Evolutionary conservation across 495 filamentous ascomycete genomes (phyloP), one percentile per base, ranked within the genome.

Genomic region (Podospora didyma): DNA sequence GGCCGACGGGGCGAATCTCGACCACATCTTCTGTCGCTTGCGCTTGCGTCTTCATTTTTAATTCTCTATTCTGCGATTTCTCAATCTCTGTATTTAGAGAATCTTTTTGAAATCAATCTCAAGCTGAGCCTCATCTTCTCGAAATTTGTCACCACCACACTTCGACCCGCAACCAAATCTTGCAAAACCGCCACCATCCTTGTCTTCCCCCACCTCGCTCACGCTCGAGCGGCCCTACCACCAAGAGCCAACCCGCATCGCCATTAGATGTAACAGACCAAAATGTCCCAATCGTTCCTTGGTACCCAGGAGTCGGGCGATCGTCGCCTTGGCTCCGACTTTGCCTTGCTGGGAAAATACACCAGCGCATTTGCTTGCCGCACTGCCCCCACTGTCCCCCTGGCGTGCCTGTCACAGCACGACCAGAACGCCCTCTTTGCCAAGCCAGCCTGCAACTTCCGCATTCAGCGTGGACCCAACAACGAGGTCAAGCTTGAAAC

Each of bases 271-370:
- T 42, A 7, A n/a, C 41, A 49, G 28, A 51, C n/a, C 17, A 60
- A 45, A 35, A 42, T 53, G 23, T 51, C 62, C 22, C 49, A 42
- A 11, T 61, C 62, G 0, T 66, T 59, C 51, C 59, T 65, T 39
- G 60, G 62, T 35, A 56, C 54, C 20, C 26, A 17, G 3, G 60
- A 68, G 56, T 53, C 51, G 24, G 53, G 55, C 53, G 64, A 54
- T 28, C 67, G 57, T 37, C 55, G 52, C 20, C 60, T 69, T 12
- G 62, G 60, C 28, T 56, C 55, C 17, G 62, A 68, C 35, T 41
- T 69, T 19, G 23, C 46, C 9, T 49, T 63, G 2, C 17, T 69
- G 10, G 62, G 46, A 20, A 66, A 69, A 46, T 69, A 65, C 65
- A 21, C 49, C 7, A 20, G 24, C 5, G 24, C 56, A 21, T 51